phyloP scores from a whole-genome alignment of 1,284 basidiomycete genomes.

The Cryptococcus floricola region DNA sequence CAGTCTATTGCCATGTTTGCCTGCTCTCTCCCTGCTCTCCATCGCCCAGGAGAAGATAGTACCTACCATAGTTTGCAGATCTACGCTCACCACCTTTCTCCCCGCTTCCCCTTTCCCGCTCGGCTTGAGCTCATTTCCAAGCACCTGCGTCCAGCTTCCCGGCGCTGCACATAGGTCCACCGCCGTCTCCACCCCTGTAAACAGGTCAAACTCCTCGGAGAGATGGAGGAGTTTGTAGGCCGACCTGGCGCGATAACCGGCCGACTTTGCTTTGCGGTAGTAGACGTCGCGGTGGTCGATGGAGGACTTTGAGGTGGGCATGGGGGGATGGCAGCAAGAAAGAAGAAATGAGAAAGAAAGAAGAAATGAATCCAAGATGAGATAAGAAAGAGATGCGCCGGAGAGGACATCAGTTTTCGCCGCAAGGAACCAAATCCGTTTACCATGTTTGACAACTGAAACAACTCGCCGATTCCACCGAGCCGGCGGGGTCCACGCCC shows the following conservation, averaged over 20 bases:
- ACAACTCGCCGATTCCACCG: not conserved
- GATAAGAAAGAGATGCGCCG: not conserved
- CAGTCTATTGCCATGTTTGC: no score
- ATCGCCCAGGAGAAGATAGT: not conserved
- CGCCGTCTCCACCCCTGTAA: conserved; percentile 49
- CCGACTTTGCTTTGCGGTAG: conserved; percentile 51
- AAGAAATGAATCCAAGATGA: not conserved
- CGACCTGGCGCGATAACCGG: conserved; percentile 56
- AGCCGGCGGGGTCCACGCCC: no score
- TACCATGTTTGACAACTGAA: not conserved
- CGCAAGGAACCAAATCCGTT: no score
- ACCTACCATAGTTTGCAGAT: conserved; percentile 56
- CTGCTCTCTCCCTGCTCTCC: no score
- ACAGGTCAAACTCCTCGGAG: conserved; percentile 56
- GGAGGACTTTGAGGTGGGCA: conserved; percentile 44
- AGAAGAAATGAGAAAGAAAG: not conserved
- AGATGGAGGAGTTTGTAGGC: conserved; percentile 55
- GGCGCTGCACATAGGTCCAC: conserved; percentile 60
- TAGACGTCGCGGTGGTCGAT: conserved; percentile 55
- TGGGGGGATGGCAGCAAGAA: conserved; percentile 3
- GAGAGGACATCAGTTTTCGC: not conserved
- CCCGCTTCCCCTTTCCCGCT: conserved; percentile 18
- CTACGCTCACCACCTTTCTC: conserved; percentile 54
- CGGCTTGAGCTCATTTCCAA: conserved; percentile 45
- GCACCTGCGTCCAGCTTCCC: conserved; percentile 50